Percentiles rank a stretch among this genome's conserved stretches.
These are phyloP conservation scores for Sambucus nigra DNA, from an alignment of 129 eudicot species.

Conservation along the genomic window DNA sequence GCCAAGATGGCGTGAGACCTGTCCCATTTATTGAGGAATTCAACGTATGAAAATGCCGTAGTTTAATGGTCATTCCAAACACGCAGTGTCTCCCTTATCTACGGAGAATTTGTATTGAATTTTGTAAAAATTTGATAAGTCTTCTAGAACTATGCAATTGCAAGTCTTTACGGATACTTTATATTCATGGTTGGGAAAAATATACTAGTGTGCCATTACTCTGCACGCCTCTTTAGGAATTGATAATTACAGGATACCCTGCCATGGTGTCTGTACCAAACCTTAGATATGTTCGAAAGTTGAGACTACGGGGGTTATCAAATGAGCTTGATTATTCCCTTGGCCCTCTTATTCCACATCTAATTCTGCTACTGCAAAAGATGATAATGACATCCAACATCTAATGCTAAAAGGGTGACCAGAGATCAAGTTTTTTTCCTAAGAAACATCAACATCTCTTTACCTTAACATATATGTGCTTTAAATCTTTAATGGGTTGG, in stretches of 20 bases:
- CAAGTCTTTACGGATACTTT: neutral
- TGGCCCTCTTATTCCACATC: neutral
- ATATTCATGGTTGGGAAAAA: neutral
- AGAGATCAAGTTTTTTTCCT: neutral
- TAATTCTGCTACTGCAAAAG: too few relatives aligned
- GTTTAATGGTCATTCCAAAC: neutral
- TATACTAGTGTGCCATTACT: neutral
- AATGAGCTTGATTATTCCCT: neutral
- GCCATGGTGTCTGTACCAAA: neutral
- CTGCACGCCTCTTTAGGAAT: neutral
- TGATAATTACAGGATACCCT: neutral
- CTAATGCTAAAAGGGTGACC: neutral
- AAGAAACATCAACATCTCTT: conserved; percentile 5
- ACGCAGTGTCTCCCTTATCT: neutral
- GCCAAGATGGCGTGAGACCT: too few relatives aligned
- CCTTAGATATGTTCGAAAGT: too few relatives aligned
- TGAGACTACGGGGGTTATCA: neutral
- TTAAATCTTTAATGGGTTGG: neutral
- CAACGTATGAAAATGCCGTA: too few relatives aligned
- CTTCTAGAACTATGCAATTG: neutral
- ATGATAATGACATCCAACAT: too few relatives aligned
- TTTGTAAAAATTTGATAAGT: too few relatives aligned
- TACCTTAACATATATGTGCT: neutral
- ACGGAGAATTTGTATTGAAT: too few relatives aligned
- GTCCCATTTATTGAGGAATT: too few relatives aligned